Evolutionary conservation across 106 monocot species (phyloP), one percentile per base, ranked within the genome.

Genomic region (Apostasia shenzhenica): DNA sequence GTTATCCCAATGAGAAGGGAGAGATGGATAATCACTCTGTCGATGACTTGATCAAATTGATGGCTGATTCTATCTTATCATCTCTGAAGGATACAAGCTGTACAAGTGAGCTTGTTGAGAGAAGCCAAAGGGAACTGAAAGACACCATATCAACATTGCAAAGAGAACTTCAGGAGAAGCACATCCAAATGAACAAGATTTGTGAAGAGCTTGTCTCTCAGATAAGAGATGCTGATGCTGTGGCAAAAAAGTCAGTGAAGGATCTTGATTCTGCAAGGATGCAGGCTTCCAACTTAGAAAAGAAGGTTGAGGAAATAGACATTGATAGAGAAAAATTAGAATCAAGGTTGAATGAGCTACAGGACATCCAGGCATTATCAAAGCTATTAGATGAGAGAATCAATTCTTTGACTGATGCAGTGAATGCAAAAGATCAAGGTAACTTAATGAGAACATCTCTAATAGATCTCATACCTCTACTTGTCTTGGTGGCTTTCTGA

Each of bases 381-480:
- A 72, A 79, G 69, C 80, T 72, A 26, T 69, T 85, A 42, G 72
- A 87, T 48, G 79, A 64, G 39, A 92, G 60, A 81, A 66, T 93
- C 14, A 77, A 77, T 52, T 75, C 71, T 41, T 82, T 92, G 57
- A 85, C 75, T 59, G 83, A 90, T 51, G 48, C 67, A 61, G 54
- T 99, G 59, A 59, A 81, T 67, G 76, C 77, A 54, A 93, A 99
- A 83, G 93, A 93, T 71, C 92, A 99, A 85, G 97, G 97, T 90
- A 81, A 70, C 57, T 40, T 61, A 39, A 59, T 70, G 41, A 42
- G 38, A 62, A 41, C 10, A 5, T 70, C 8, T 67, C 48, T 48
- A 57, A 14, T 49, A 44, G 46, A 63, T 45, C 4, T 26, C 26
- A 26, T 26, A 26, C 26, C 26, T 26, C 26, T 26, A 26, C 26